Evolutionary conservation across 1,284 basidiomycete species (phyloP), one percentile per base, ranked within the genome.

Genomic region (Cryptococcus sp.): DNA sequence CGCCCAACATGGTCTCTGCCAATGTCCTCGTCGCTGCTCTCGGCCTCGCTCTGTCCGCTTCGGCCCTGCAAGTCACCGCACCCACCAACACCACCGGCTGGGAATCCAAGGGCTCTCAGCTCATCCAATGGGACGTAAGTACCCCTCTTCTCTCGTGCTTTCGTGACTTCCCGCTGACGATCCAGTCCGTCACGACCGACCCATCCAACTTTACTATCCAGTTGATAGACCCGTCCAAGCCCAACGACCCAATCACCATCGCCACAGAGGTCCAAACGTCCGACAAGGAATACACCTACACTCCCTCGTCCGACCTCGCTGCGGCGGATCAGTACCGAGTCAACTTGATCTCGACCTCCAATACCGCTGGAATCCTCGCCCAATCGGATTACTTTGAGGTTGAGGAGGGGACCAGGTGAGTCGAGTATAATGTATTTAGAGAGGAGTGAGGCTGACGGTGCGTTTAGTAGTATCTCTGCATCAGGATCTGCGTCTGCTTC

Each of bases 81-180:
- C 68, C 68, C 9, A 50, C 57, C 44, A 63, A 68, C 54, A 48
- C 43, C 23, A 43, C 61, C 10, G 57, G 58, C 24, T 66, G 63
- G 62, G 41, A 48, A 23, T 56, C 57, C 19, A 45, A 50, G 16
- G 59, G 59, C 24, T 28, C 65, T 10, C 48, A 62, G 33, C 39
- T 58, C 40, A 65, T 71, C 51, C 28, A 54, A 37, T 71, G 69
- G 69, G 40, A 48, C 28, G 66, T 70, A 47, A 59, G 63, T 59
- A 25, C 31, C 28, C 21, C 18, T 4, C n/a, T n/a, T n/a, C 48
- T 23, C 28, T 24, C 36, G 31, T 28, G 16, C 14, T 14, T 37
- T 18, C 28, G 22, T 24, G 40, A 37, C 39, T 26, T 22, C 31
- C 34, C 44, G 16, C 47, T 45, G 25, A 43, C 46, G n/a, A 28